Evolutionary conservation across 164 flowering plant species (phyloP).

Genomic region (Chloranthus sessilifolius): DNA sequence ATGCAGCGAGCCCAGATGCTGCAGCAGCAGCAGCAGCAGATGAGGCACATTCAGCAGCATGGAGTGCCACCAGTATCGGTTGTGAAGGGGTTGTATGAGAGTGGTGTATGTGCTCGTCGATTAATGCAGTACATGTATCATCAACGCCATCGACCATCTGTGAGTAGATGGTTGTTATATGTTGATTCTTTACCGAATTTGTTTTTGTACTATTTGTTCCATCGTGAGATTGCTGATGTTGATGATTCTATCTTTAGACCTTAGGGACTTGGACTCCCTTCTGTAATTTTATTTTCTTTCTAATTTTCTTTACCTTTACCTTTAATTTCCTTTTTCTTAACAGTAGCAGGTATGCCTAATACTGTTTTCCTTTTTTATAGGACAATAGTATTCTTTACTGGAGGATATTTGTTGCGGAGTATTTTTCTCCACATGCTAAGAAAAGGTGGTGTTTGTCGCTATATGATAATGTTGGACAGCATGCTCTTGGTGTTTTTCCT

Average conservation of each 20-base stretch:
- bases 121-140: constrained; percentile 90
- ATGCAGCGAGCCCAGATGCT: constrained; percentile 59
- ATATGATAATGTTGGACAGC: constrained; percentile 86
- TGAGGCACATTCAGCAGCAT: constrained; percentile 62
- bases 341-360: no score
- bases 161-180: constrained; percentile 44
- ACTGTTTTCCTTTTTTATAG: no score
- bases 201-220: no score
- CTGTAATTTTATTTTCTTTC: no score
- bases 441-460: constrained; percentile 88
- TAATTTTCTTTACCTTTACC: no score
- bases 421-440: constrained; percentile 84
- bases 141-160: constrained; percentile 74
- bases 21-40: constrained; percentile 60
- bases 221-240: no score
- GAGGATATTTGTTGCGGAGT: constrained; percentile 86
- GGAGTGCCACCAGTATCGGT: constrained; percentile 40
- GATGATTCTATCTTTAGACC: no score
- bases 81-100: constrained; percentile 61
- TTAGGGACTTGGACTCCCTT: no score
- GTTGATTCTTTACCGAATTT: neutral
- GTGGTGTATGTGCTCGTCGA: constrained; percentile 81
- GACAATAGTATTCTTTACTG: constrained; percentile 80
- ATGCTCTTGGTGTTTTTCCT: constrained; percentile 87
- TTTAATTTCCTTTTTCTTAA: no score